Evolutionary conservation across 1,284 basidiomycete species (phyloP), one percentile per base, ranked within the genome.

Genomic region (Microbotryomycetes sp.): DNA sequence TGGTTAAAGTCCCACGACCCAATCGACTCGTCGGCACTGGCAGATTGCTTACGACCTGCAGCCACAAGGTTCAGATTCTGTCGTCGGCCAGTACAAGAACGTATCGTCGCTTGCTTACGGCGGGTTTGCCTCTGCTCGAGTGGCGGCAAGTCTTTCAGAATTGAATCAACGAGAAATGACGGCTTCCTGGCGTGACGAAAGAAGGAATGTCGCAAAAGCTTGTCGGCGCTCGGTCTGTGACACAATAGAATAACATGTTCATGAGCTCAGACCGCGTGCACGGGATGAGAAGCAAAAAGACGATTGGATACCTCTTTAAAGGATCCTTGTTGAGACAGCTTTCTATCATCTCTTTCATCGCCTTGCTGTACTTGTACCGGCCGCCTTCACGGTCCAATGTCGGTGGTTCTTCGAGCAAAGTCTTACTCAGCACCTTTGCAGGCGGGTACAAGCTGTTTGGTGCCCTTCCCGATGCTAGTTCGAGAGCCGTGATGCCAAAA

Each of bases 401-500:
- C 0, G 91, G 91, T 35, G 65, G 66, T 60, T 69, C 71, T 51
- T 73, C 62, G 57, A 64, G 68, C 45, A 72, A 71, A 50, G 66
- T 91, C 74, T 85, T 85, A 65, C 90, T 78, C 24, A 93, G 78
- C 5, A 90, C 87, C 58, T 80, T 80, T 63, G 87, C 83, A 1
- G 89, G 82, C 11, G 85, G 80, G 70, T 89, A 86, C 56, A 86
- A 81, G 24, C 87, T 88, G 64, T 85, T 80, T 16, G 90, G 91
- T 1, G 91, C 88, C 16, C 87, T 82, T 0, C 90, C 90, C 69
- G 88, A 86, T 0, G 87, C 81, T 24, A 93, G 79, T 74, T 93
- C 90, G 46, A 92, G 79, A 5, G 90, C 88, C 16, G 88, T 91
- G 67, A 93, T 91, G 27, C 88, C 91, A 73, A 92, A 89, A 48